A percentile compares a stretch with the other conserved stretches of the same genome.
phyloP scores from a whole-genome alignment of 352 stramenopile genomes.

The Phytophthora ohioensis region DNA sequence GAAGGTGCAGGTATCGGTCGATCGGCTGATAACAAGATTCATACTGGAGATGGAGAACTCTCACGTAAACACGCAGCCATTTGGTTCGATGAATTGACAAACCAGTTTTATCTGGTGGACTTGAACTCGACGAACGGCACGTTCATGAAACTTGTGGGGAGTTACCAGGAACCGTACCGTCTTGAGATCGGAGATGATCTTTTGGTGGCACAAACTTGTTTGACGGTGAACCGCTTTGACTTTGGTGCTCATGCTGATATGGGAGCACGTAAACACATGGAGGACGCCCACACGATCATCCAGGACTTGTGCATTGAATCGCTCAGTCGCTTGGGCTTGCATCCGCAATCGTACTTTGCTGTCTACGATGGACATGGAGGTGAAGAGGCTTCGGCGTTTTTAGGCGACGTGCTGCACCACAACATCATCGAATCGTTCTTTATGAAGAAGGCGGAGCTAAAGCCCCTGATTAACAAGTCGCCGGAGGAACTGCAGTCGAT shows the following conservation, averaged over 20 bases:
- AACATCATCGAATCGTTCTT: conserved; percentile 73
- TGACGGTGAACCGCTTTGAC: conserved; percentile 97
- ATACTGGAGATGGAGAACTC: conserved; percentile 95
- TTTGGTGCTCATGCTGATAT: conserved; percentile 96
- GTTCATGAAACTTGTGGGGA: conserved; percentile 96
- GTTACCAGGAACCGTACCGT: conserved; percentile 93
- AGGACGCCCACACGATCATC: conserved; percentile 96
- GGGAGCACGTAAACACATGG: conserved; percentile 95
- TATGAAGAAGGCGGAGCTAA: conserved; percentile 55
- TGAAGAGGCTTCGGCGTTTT: conserved; percentile 92
- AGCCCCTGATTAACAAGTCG: conserved; percentile 42
- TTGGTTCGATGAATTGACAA: conserved; percentile 88
- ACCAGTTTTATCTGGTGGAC: conserved; percentile 87
- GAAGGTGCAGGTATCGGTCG: conserved; percentile 90
- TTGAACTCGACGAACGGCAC: conserved; percentile 93
- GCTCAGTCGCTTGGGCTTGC: conserved; percentile 57
- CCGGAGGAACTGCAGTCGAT: conserved; percentile 57
- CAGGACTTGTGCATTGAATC: conserved; percentile 86
- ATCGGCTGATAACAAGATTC: conserved; percentile 92
- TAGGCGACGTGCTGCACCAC: conserved; percentile 80
- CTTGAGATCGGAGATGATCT: conserved; percentile 96
- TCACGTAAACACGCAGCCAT: conserved; percentile 95
- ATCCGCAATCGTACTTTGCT: conserved; percentile 94
- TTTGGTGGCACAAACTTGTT: conserved; percentile 96
- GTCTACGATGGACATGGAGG: conserved; percentile 98